These are phyloP conservation scores for Solanum medicagineum DNA, from an alignment of 257 asterid genomes.

Conservation along the genomic window DNA sequence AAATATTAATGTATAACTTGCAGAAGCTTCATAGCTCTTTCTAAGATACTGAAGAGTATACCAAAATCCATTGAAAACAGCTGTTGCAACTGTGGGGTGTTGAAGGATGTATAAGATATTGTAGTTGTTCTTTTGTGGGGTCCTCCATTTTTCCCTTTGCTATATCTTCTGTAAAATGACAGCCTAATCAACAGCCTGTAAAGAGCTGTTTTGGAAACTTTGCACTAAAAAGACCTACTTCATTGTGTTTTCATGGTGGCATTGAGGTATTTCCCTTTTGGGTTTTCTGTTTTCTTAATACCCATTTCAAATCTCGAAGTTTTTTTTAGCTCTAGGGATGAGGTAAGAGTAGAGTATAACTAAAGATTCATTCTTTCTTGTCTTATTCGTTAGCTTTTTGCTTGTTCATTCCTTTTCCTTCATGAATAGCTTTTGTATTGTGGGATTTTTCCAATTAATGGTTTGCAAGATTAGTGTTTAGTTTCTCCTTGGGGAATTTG, in stretches of 20 bases:
- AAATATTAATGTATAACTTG: not conserved
- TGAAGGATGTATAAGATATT: not conserved
- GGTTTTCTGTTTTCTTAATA: slow-evolving; percentile 1
- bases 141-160: slow-evolving; percentile 20
- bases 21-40: slow-evolving; percentile 19
- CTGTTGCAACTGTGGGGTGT: slow-evolving; percentile 13
- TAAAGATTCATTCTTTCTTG: not conserved
- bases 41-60: slow-evolving; percentile 9
- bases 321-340: not conserved
- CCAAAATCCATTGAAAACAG: slow-evolving; percentile 26
- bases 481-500: not conserved
- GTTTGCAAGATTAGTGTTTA: not conserved
- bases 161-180: slow-evolving; percentile 31
- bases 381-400: not conserved
- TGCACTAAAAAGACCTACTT: slow-evolving; percentile 24
- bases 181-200: slow-evolving; percentile 73
- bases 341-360: not conserved
- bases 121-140: slow-evolving; percentile 27
- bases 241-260: slow-evolving; percentile 15
- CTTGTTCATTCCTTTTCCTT: not conserved
- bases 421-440: not conserved
- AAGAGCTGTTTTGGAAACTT: slow-evolving; percentile 34
- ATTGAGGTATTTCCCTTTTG: not conserved
- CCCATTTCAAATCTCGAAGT: not conserved
- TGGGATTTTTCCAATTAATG: not conserved